Base-by-base conservation (phyloP, 345 rosid species). In the Arabis hirsuta region DNA sequence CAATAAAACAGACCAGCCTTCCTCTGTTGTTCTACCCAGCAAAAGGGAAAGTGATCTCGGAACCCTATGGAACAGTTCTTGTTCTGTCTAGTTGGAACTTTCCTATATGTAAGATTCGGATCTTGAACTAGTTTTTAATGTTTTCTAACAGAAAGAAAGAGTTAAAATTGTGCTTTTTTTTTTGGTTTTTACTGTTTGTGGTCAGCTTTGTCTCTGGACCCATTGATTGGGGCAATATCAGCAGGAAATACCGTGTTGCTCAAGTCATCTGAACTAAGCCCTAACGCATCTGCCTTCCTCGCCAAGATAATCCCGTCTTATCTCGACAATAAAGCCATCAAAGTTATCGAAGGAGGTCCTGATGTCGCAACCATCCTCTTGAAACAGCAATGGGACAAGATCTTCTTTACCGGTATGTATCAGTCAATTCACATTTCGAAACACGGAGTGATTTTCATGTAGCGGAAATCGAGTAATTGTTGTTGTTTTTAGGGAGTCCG, bases 171-270 rank as follows among this genome's bases (percentile, higher is more conserved):
- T 36, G 3, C 0, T 6, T 32, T 6, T 7, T 9, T 9, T 13
- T 20, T n/a, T n/a, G n/a, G 16, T 16, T 20, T 62, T 6, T 8
- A 14, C 13, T 63, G 64, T 38, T 42, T 76, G 79, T 68, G 43
- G 74, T 77, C 82, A 93, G 98, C 88, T 7, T 67, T 94, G 75
- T 36, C 85, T 34, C 55, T 91, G 76, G 98, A 94, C 48, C 97
- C 98, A 20, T 6, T 94, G 61, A 82, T 94, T 45, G 98, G 92
- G 65, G 98, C 98, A 73, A 85, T 90, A 67, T 80, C 95, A 39
- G 97, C 97, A n/a, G 98, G 97, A 47, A 93, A 93, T 79, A 61
- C 96, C 4, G 97, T 79, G 62, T 26, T 86, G 12, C 73, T 93
- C 19, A 93, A 93, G 78, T 83, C 96, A 20, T 89, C 97, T 42